Percentiles rank a stretch among this genome's conserved stretches.
Evolutionary conservation across 1,284 basidiomycete species (phyloP).

Genomic region (Ganoderma lingzhi): DNA sequence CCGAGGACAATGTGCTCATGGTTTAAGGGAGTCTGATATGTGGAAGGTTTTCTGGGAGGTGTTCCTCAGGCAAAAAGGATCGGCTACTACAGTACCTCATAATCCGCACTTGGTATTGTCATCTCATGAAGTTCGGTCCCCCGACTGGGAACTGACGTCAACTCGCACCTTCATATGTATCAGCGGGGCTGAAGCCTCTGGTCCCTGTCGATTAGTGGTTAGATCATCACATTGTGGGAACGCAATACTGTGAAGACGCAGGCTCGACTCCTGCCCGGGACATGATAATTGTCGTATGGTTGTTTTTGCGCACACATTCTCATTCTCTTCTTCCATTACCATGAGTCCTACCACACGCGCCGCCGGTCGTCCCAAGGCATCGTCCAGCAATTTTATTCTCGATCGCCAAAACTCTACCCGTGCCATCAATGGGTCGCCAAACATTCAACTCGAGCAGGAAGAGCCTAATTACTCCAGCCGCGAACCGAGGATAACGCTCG

Average conservation of each 20-base stretch:
- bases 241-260: conserved; percentile 32
- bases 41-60: background rate
- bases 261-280: conserved; percentile 35
- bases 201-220: conserved; percentile 44
- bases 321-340: background rate
- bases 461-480: background rate
- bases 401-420: background rate
- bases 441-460: background rate
- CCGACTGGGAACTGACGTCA: background rate
- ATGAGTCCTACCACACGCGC: conserved; percentile 23
- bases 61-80: background rate
- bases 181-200: background rate
- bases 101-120: background rate
- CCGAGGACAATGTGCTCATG: conserved; percentile 42
- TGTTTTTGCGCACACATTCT: background rate
- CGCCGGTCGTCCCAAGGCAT: conserved; percentile 7
- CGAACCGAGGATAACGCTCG: background rate
- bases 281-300: background rate
- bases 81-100: no score
- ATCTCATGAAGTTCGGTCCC: background rate
- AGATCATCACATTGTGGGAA: conserved; percentile 43
- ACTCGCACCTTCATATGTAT: background rate
- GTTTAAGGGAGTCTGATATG: background rate
- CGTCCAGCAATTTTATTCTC: conserved; percentile 15
- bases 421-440: background rate